Base-by-base conservation (phyloP, 2,329 filamentous ascomycete species). In the Sarocladiaceae sp. region DNA sequence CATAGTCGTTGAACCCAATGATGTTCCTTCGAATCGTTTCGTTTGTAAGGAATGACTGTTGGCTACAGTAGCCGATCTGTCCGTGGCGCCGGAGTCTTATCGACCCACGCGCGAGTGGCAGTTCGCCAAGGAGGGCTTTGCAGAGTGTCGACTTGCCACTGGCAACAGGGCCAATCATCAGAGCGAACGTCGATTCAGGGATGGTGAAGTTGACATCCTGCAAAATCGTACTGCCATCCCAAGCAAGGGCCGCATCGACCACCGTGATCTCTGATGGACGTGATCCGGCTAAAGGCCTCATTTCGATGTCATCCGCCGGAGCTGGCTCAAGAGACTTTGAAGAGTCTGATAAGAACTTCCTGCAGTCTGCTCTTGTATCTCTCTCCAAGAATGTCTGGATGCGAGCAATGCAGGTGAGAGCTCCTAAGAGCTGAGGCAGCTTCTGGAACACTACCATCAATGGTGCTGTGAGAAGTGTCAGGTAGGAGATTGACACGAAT, bases 21-120 rank as follows among this genome's bases (percentile, higher is more conserved):
- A 74, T 70, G 40, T 72, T 73, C 2, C 68, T 61, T 4, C 59
- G 60, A 11, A 74, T 60, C 1, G 67, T 65, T 0, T 56, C 62
- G 36, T 71, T 72, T n/a, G 57, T 47, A 2, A 70, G 55, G 37
- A 64, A 69, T 1, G 66, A 61, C 1, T 54, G 55, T 50, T 70
- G 67, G 25, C 66, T 61, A 51, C 66, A 70, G 52, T 60, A 70
- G 2, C 58, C 66, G 10, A 67, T 25, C 7, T 13, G 17, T 22
- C 15, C 29, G 13, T 5, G 18, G 11, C 26, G 15, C n/a, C n/a
- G n/a, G 22, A 52, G 20, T 23, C 26, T 44, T 8, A 40, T 20
- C 8, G 4, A 6, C 5, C 37, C 37, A 15, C 47, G 42, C 13
- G 39, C 20, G 18, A 52, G 47, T 2, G 62, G 53, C 4, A 58